These are phyloP conservation scores for Decorospora gaudefroyi DNA, from an alignment of 2,329 filamentous ascomycete species.

Conservation along the genomic window DNA sequence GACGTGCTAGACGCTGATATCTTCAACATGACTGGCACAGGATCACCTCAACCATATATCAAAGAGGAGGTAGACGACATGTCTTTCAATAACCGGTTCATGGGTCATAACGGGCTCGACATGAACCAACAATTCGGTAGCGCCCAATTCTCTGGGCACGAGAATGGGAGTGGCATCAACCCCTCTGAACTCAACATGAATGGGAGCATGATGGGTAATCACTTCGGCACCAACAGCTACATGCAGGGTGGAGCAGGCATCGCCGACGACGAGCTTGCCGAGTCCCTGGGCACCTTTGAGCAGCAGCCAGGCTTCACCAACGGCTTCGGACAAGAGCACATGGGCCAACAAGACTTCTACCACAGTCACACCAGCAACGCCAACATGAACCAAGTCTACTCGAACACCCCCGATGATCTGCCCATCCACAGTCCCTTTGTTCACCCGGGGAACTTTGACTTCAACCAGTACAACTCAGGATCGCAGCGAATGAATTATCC, in stretches of 20 bases:
- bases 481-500: conserved; percentile 59
- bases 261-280: conserved; percentile 85
- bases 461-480: conserved; percentile 71
- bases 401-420: conserved; percentile 87
- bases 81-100: conserved; percentile 58
- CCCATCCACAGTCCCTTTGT: conserved; percentile 91
- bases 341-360: conserved; percentile 62
- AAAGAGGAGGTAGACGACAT: conserved; percentile 70
- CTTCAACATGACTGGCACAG: conserved; percentile 60
- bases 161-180: conserved; percentile 62
- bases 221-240: conserved; percentile 69
- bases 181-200: conserved; percentile 82
- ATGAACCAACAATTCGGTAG: conserved; percentile 57
- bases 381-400: conserved; percentile 75
- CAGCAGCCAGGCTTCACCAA: conserved; percentile 46
- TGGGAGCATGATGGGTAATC: conserved; percentile 61
- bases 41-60: conserved; percentile 64
- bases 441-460: conserved; percentile 69
- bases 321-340: conserved; percentile 61
- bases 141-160: conserved; percentile 54
- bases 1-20: conserved; percentile 51
- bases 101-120: conserved; percentile 55
- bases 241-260: conserved; percentile 78
- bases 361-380: conserved; percentile 54
- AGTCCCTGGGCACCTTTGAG: conserved; percentile 63